Conservation (phyloP, 305 asterid genomes). For the Striga hermonthica region DNA sequence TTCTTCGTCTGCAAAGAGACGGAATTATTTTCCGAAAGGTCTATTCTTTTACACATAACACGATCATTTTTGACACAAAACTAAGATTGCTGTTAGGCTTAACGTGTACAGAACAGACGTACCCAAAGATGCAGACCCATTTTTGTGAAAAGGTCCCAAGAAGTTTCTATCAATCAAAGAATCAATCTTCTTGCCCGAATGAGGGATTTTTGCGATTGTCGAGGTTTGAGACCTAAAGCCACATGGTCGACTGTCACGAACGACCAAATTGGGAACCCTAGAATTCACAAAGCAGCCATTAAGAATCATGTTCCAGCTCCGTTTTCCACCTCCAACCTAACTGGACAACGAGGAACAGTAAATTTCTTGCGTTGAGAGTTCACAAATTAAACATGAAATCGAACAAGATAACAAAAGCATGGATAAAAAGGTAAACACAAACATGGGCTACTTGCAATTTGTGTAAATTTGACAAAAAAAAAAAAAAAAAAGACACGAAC, state of each 20-base stretch:
- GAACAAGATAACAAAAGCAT: no score
- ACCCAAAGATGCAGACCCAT: slow-evolving; percentile 29
- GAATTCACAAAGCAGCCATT: slow-evolving; percentile 32
- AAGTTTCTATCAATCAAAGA: slow-evolving; percentile 21
- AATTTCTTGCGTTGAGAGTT: no score
- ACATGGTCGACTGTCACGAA: slow-evolving; percentile 29
- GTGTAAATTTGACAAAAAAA: no score
- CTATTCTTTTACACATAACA: background rate
- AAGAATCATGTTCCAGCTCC: slow-evolving; percentile 40
- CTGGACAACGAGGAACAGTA: slow-evolving; percentile 8
- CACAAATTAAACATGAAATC: no score
- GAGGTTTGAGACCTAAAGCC: slow-evolving; percentile 16
- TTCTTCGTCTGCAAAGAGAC: no score
- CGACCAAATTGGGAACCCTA: slow-evolving; percentile 32
- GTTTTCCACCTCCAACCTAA: slow-evolving; percentile 26
- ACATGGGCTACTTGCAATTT: no score
- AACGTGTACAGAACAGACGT: background rate
- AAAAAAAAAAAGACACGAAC: no score
- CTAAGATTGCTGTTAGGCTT: background rate
- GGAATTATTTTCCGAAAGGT: no score
- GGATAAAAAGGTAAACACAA: no score
- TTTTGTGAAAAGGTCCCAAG: slow-evolving; percentile 8
- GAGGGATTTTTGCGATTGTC: slow-evolving; percentile 11
- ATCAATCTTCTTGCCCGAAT: slow-evolving; percentile 5
- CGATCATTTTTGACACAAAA: background rate